Percentiles rank a stretch among this genome's conserved stretches.
Conservation (phyloP, 805 yeast genomes). For the Lipomyces chichibuensis region DNA sequence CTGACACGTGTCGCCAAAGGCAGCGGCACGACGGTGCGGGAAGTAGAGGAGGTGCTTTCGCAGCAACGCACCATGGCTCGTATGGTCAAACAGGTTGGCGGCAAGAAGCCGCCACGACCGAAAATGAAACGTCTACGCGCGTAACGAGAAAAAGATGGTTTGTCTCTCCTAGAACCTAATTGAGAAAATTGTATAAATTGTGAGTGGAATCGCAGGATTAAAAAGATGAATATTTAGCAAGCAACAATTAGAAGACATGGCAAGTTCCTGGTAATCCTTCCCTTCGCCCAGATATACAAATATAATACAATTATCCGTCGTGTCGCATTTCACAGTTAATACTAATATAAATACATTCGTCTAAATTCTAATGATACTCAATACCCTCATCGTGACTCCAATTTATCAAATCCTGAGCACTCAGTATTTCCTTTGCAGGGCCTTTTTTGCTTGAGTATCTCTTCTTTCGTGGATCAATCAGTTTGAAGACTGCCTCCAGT, state of each 20-base stretch:
- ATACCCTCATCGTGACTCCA: constrained; percentile 25
- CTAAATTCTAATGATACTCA: constrained; percentile 15
- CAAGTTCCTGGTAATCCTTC: not conserved
- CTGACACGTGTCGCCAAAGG: constrained; percentile 91
- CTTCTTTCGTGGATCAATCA: constrained; percentile 31
- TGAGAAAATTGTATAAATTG: too few species aligned
- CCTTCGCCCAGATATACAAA: not conserved
- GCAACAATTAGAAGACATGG: not conserved
- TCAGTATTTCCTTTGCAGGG: constrained; percentile 11
- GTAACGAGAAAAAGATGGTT: not conserved
- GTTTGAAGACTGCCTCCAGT: constrained; percentile 22
- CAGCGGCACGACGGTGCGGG: constrained; percentile 88
- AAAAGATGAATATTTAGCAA: not conserved
- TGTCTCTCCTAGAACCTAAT: too few species aligned
- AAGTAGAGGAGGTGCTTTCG: constrained; percentile 86
- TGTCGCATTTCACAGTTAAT: not conserved
- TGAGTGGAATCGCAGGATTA: too few species aligned
- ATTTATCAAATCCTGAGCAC: constrained; percentile 16
- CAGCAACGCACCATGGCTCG: constrained; percentile 94
- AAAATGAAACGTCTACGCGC: constrained; percentile 31
- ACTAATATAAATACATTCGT: not conserved
- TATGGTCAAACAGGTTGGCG: constrained; percentile 76
- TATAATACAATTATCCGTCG: not conserved
- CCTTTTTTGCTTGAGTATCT: constrained; percentile 13
- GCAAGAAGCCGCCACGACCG: constrained; percentile 44